Evolutionary conservation across 2,329 filamentous ascomycete genomes (phyloP), one percentile per base, ranked within the genome.

Genomic region (Blastomyces parvus): DNA sequence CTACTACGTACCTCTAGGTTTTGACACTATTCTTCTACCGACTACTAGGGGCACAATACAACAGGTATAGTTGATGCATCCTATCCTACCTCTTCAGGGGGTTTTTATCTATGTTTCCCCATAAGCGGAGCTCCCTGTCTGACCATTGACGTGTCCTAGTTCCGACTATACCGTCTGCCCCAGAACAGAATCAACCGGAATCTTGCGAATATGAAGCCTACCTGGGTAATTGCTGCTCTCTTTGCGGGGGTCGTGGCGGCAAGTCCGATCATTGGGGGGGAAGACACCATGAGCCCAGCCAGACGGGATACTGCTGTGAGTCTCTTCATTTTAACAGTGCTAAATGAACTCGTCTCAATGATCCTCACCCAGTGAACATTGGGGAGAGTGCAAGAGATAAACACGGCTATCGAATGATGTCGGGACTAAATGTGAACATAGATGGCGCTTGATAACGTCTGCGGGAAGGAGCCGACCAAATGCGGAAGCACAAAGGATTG

Each of bases 131-230:
- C n/a, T n/a, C n/a, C 19, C 44, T 22, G 36, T 40, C 55, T 40
- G 9, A n/a, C n/a, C n/a, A 8, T 17, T 36, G n/a, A 55, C 27
- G 9, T 33, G 8, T 8, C 56, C 36, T 17, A 44, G 42, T 17
- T 25, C 3, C 13, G 33, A 46, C 40, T 13, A 27, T 46, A 38
- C 22, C 17, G 40, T 40, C 25, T 6, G 22, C 30, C 25, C 22
- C n/a, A n/a, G n/a, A n/a, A n/a, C n/a, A 8, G 13, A 13, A 59
- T 30, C 38, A n/a, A 2, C 6, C 48, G 57, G 48, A 40, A 27
- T 36, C 11, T 5, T 14, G 27, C 59, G 8, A 52, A 61, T 53
- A 62, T 62, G 60, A 62, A 62, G 38, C 13, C 46, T 38, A 56
- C 38, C 48, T 62, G 33, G 53, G 53, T 33, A 25, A 3, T 62